Evolutionary conservation across 106 monocot species (phyloP), one percentile per base, ranked within the genome.

Genomic region (Dendrobium huoshanense): DNA sequence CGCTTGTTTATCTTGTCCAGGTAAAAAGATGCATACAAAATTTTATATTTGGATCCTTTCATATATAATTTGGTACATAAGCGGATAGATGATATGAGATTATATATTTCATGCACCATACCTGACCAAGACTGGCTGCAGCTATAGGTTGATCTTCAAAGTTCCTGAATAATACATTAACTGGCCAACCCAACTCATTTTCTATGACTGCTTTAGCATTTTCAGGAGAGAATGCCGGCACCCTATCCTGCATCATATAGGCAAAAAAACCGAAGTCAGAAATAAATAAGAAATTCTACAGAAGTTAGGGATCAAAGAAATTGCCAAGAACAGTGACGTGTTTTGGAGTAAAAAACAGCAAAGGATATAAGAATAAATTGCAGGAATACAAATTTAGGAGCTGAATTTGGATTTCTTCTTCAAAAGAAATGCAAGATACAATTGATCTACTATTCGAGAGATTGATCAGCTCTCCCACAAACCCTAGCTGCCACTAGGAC

Each of bases 91-190:
- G 49, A 4, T 7, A 2, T 80, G 58, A 49, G 24, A 27, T 9
- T 7, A 25, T 51, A 85, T n/a, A 64, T 24, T 70, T 64, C 4
- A 54, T 19, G 61, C 37, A 79, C 70, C 79, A 84, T 77, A 99
- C 98, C 94, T 99, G 98, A 83, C 95, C 98, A 83, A 99, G 98
- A 86, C 98, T 99, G 77, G 98, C 98, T 5, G 98, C 98, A 83
- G 98, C 98, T 55, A 95, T 91, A 17, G 98, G 98, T 8, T 37
- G 82, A 67, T 95, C 95, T 84, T 99, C 95, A 84, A 99, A 99
- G 83, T 91, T 80, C 88, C 82, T 95, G 86, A 95, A 99, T 43
- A 99, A 79, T 55, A 88, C 81, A 65, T 90, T 73, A 79, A 95
- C 87, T 42, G 95, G 81, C 29, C 84, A 88, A 83, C 95, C 98